Percentiles rank a stretch among this genome's conserved stretches.
These are phyloP conservation scores for Neofusicoccum sp. DNA, from an alignment of 2,329 filamentous ascomycete genomes.

Conservation along the genomic window DNA sequence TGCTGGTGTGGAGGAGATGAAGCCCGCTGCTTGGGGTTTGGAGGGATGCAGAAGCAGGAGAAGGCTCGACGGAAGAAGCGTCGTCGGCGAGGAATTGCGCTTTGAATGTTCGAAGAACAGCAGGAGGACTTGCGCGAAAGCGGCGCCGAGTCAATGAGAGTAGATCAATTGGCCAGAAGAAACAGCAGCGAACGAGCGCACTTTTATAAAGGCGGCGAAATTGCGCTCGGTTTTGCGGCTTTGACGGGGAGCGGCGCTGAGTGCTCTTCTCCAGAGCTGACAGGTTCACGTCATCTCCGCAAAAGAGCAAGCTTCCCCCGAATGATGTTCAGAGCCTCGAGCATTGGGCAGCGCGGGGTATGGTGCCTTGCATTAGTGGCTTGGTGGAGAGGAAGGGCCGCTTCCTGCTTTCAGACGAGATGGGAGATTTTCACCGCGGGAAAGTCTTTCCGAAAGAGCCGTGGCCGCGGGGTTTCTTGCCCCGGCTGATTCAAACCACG, in stretches of 20 bases:
- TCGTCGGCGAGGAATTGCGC: neutral
- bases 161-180: too few relatives aligned
- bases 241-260: too few relatives aligned
- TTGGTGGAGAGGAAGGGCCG: neutral
- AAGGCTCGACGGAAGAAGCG: neutral
- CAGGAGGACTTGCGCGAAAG: neutral
- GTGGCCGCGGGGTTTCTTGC: too few relatives aligned
- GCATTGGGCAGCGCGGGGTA: constrained; percentile 11
- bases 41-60: neutral
- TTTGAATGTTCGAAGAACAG: neutral
- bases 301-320: neutral
- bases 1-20: too few relatives aligned
- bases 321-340: neutral
- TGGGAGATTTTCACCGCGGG: neutral
- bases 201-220: too few relatives aligned
- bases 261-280: neutral
- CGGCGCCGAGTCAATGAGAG: too few relatives aligned
- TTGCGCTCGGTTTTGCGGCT: neutral
- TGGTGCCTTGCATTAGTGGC: constrained; percentile 8
- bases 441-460: neutral
- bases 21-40: too few relatives aligned
- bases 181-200: too few relatives aligned
- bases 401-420: neutral
- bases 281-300: neutral
- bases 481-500: too few relatives aligned